Base-by-base conservation (phyloP, 192 early-diverging fungal species). In the Umbelopsis sp. region DNA sequence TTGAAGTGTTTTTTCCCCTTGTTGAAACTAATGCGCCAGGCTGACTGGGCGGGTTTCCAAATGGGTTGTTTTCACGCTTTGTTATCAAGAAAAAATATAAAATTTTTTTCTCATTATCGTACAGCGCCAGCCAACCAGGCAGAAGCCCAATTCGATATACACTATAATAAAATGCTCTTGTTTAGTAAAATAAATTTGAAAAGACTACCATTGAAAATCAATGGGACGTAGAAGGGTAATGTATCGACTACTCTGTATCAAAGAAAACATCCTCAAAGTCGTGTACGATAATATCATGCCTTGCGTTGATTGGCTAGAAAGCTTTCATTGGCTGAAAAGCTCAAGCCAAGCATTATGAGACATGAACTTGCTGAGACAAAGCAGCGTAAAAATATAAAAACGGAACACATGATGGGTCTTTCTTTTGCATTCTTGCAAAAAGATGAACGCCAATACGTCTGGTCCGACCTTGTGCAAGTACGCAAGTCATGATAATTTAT, bases 1-100 rank as follows among this genome's bases (percentile, higher is more conserved):
- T 34, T 34, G 17, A 26, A 26, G 22, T 62, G 11, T 62, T 32
- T 62, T 62, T 31, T 62, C 56, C 56, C 56, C 56, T 62, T 53
- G 52, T 53, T 53, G 52, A 53, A 53, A 41, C 38, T 41, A 41
- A 41, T 41, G 38, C n/a, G 47, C 47, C 16, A 49, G 47, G 47
- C 47, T n/a, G 26, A 32, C 31, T 36, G 26, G 56, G 56, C 56
- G 56, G 56, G 17, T 62, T 62, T 32, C 26, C 26, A 62, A 62
- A 34, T 62, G 56, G 2, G 29, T 62, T 26, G 56, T 53, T 26
- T 53, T 22, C 24, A 26, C 52, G 56, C 56, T 62, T 29, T 29
- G 26, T 29, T 62, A 62, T 62, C 56, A 62, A 16, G 20, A 49
- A 49, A 41, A 41, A 41, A 41, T 11, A 41, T 41, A 41, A 41